Conservation (phyloP, 1,284 basidiomycete species). For the Meira miltonrushii region DNA sequence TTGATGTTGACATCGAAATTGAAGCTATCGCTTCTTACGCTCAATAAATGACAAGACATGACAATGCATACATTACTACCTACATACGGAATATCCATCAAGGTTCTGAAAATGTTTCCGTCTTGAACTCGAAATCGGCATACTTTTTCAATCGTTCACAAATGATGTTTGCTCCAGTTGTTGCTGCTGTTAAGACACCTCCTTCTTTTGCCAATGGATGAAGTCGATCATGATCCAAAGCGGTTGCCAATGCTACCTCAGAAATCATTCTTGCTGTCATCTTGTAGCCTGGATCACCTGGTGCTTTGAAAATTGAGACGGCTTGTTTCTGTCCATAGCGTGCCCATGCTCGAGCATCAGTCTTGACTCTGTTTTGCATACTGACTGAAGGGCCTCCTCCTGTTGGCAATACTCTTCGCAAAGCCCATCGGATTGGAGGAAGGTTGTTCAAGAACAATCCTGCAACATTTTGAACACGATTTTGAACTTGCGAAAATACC, state of each 20-base stretch:
- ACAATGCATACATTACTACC: too few relatives aligned
- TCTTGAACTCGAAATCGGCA: too few relatives aligned
- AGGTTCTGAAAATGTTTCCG: too few relatives aligned
- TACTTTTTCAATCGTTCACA: too few relatives aligned
- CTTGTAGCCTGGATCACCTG: constrained; percentile 1
- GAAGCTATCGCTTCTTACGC: too few relatives aligned
- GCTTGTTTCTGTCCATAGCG: neutral
- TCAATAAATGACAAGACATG: too few relatives aligned
- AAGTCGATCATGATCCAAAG: neutral
- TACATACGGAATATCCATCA: too few relatives aligned
- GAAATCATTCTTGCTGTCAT: constrained; percentile 5
- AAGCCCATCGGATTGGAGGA: constrained; percentile 1
- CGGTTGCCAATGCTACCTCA: neutral
- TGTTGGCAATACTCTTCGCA: constrained; percentile 1
- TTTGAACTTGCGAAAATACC: neutral
- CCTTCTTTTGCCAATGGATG: constrained; percentile 7
- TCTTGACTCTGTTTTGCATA: neutral
- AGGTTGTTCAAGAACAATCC: neutral
- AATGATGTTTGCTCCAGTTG: too few relatives aligned
- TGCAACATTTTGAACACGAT: neutral
- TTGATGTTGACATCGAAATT: too few relatives aligned
- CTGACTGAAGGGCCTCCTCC: neutral
- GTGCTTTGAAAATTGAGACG: neutral
- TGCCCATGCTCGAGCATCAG: neutral
- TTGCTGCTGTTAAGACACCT: neutral